phyloP scores from a whole-genome alignment of 352 stramenopile species.

The Phytopythium chamaehyphon region DNA sequence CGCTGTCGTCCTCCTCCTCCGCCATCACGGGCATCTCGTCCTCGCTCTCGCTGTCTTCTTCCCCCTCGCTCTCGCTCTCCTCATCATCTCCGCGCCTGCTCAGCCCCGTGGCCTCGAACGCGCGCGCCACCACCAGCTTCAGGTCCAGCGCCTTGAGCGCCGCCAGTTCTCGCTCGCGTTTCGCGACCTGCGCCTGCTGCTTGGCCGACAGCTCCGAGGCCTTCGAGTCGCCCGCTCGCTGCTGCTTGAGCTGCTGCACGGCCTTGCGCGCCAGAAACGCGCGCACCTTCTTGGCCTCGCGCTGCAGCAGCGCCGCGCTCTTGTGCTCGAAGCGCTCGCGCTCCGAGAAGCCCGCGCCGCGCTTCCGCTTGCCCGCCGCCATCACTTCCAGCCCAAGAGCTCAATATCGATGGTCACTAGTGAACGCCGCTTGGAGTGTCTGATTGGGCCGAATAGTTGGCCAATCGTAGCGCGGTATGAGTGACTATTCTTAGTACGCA shows the following conservation, averaged over 20 bases:
- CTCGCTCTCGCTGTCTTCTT: conserved; percentile 13
- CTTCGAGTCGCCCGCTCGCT: conserved; percentile 21
- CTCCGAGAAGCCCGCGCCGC: conserved; percentile 37
- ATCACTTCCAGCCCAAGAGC: no score
- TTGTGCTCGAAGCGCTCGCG: conserved; percentile 74
- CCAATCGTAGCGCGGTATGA: no score
- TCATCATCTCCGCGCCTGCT: conserved; percentile 16
- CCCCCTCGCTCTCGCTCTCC: conserved; percentile 11
- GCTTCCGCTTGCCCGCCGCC: conserved; percentile 46
- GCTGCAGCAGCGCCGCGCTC: conserved; percentile 60
- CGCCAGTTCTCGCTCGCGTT: conserved; percentile 53
- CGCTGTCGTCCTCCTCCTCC: conserved; percentile 16
- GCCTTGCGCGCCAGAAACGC: conserved; percentile 59
- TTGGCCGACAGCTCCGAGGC: conserved; percentile 5
- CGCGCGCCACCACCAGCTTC: conserved; percentile 35
- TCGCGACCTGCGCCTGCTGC: conserved; percentile 35
- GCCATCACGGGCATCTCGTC: conserved; percentile 13
- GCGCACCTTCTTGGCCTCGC: conserved; percentile 72
- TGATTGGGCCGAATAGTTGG: no score
- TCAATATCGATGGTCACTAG: no score
- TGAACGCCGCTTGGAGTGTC: no score
- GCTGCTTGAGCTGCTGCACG: conserved; percentile 73
- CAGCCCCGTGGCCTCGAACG: conserved; percentile 42
- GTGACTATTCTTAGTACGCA: no score
- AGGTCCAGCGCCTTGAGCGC: conserved; percentile 55